Evolutionary conservation across 768 basidiomycete genomes (phyloP), one percentile per base, ranked within the genome.

Genomic region (Termitomyces sp.): DNA sequence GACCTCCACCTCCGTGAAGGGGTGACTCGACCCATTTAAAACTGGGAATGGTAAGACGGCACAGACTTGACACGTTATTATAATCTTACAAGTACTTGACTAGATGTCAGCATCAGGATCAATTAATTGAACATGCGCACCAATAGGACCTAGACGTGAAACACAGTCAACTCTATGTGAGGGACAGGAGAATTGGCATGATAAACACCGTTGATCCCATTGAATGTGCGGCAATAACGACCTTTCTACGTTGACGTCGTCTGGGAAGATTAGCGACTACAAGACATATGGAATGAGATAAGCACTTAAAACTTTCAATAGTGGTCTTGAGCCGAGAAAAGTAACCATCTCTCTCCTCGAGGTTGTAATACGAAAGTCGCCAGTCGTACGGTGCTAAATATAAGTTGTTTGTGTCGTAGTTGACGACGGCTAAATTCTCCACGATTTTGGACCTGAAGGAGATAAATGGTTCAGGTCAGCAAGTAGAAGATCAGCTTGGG

Each of bases 21-120:
- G 87, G 86, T 1, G 92, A 90, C 73, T 98, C 96, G 0, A 96
- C 95, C 96, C 96, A 99, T 75, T 97, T 96, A 66, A 95, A 82
- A 68, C 94, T 95, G 57, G 53, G 25, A 38, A 23, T 27, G 42
- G 3, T 56, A n/a, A 51, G 23, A 51, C 37, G 45, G 45, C 29
- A 29, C 12, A 44, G 12, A 14, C 42, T 4, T 31, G 38, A 48
- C 27, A 29, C 23, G 23, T 21, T 43, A n/a, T 25, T 40, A 61
- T 27, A 42, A 19, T 66, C 92, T 73, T 69, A 95, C 94, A 95
- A 95, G 68, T 95, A 95, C 93, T 95, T 66, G 31, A 63, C 46
- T 41, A 59, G 27, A 17, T 27, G 41, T 61, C 32, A 38, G 25
- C 44, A n/a, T 54, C 54, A 17, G 59, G 14, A 44, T 38, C 43